phyloP scores from a whole-genome alignment of 495 filamentous ascomycete genomes.

The Aspergillus bridgeri region DNA sequence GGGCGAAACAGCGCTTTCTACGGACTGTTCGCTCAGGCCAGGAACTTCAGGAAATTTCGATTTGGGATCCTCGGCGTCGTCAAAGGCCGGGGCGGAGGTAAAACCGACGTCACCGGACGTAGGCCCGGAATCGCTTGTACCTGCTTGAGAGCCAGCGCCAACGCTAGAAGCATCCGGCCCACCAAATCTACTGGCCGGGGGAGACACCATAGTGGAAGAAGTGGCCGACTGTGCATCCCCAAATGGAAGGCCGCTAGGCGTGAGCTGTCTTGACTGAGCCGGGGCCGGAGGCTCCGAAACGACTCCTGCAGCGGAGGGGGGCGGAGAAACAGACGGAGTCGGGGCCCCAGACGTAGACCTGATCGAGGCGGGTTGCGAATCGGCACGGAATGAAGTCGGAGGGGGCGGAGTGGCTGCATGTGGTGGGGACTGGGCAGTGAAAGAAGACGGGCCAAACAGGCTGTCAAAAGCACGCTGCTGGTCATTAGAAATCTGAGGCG shows the following conservation, averaged over 20 bases:
- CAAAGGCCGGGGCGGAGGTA: slow-evolving; percentile 39
- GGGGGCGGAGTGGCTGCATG: slow-evolving; percentile 48
- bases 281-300: slow-evolving; percentile 54
- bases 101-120: slow-evolving; percentile 25
- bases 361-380: slow-evolving; percentile 40
- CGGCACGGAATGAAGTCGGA: slow-evolving; percentile 65
- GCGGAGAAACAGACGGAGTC: slow-evolving; percentile 62
- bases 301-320: slow-evolving; percentile 45
- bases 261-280: slow-evolving; percentile 67
- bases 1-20: slow-evolving; percentile 19
- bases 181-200: slow-evolving; percentile 71
- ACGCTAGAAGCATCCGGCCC: slow-evolving; percentile 47
- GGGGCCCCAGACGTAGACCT: slow-evolving; percentile 44
- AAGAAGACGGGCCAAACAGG: slow-evolving; percentile 77
- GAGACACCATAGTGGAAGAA: slow-evolving; percentile 76
- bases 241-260: slow-evolving; percentile 67
- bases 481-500: slow-evolving; percentile 39
- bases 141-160: slow-evolving; percentile 56
- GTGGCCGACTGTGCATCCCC: slow-evolving; percentile 61
- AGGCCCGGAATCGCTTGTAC: slow-evolving; percentile 18
- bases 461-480: slow-evolving; percentile 79
- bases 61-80: slow-evolving; percentile 35
- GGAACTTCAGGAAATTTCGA: slow-evolving; percentile 29
- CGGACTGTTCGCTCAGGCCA: slow-evolving; percentile 16
- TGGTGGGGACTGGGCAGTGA: slow-evolving; percentile 44